Percentiles rank a stretch among this genome's conserved stretches.
Conservation (phyloP, 192 early-diverging fungal genomes). For the Lunasporangiospora selenospora region DNA sequence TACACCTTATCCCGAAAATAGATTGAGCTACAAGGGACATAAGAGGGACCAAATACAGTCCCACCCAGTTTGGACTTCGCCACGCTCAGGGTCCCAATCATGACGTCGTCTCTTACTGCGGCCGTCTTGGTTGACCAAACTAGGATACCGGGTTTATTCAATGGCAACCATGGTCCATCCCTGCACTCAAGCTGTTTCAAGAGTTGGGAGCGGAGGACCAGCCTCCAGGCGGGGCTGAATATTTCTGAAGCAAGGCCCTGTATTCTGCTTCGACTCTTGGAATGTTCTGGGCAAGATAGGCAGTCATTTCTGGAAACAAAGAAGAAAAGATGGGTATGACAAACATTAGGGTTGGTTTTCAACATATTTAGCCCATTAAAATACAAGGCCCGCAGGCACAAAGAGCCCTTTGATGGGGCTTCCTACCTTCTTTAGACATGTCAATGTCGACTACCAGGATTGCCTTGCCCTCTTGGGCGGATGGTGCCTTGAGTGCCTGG, state of each 20-base stretch:
- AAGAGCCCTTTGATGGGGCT: neutral
- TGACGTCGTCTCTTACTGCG: no score
- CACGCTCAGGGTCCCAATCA: no score
- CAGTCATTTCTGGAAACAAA: conserved; percentile 21
- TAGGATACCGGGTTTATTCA: no score
- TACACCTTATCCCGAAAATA: no score
- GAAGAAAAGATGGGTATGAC: neutral
- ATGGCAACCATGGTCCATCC: no score
- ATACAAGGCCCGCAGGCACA: neutral
- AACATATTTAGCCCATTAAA: neutral
- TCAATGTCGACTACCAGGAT: conserved; percentile 29
- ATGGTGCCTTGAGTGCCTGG: neutral
- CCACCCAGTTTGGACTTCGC: no score
- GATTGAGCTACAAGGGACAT: no score
- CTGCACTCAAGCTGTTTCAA: conserved; percentile 29
- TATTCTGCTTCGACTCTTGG: conserved; percentile 14
- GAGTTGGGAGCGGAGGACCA: neutral
- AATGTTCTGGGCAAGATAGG: conserved; percentile 17
- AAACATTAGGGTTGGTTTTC: neutral
- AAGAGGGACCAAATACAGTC: no score
- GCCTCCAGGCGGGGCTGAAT: no score
- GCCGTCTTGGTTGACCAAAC: no score
- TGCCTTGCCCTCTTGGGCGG: neutral
- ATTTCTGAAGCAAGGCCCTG: conserved; percentile 14
- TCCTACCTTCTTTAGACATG: conserved; percentile 40